Evolutionary conservation across 805 yeast species (phyloP).

Genomic region (Debaryomyces tyrocola): DNA sequence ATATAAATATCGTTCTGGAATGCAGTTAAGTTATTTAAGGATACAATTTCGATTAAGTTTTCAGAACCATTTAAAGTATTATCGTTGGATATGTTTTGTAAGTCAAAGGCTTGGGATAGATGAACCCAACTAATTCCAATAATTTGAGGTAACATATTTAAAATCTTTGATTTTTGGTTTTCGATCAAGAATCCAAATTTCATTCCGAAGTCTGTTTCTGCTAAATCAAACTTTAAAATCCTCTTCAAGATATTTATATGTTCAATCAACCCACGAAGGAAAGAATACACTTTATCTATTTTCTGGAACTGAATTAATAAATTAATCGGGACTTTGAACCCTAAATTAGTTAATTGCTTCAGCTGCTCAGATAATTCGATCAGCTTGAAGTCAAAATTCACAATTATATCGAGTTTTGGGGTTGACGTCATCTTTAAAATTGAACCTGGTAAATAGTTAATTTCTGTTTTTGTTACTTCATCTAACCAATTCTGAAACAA

Average conservation of each 20-base stretch:
- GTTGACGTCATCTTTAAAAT: conserved; percentile 1
- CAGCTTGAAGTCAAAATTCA: conserved; percentile 52
- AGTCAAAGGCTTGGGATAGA: conserved; percentile 49
- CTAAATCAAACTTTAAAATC: conserved; percentile 18
- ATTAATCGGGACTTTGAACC: conserved; percentile 57
- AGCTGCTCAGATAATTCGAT: conserved; percentile 53
- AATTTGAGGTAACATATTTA: conserved; percentile 32
- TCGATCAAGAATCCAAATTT: conserved; percentile 44
- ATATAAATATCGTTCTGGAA: conserved; percentile 24
- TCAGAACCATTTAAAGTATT: conserved; percentile 24
- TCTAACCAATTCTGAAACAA: conserved; percentile 52
- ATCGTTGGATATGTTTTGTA: conserved; percentile 30
- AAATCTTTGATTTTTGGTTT: conserved; percentile 30
- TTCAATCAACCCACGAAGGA: conserved; percentile 55
- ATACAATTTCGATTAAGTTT: conserved; percentile 23
- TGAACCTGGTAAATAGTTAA: conserved; percentile 8
- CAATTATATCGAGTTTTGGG: conserved; percentile 26
- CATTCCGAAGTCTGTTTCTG: conserved; percentile 32
- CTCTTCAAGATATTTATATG: conserved; percentile 43
- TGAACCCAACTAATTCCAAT: conserved; percentile 52
- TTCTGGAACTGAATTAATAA: conserved; percentile 48
- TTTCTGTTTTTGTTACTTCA: conserved; percentile 1
- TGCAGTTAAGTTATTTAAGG: conserved; percentile 17
- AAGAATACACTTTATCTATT: conserved; percentile 55
- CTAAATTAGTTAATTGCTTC: conserved; percentile 47